phyloP scores from a whole-genome alignment of 2,329 filamentous ascomycete species.

The Penicillium freii region DNA sequence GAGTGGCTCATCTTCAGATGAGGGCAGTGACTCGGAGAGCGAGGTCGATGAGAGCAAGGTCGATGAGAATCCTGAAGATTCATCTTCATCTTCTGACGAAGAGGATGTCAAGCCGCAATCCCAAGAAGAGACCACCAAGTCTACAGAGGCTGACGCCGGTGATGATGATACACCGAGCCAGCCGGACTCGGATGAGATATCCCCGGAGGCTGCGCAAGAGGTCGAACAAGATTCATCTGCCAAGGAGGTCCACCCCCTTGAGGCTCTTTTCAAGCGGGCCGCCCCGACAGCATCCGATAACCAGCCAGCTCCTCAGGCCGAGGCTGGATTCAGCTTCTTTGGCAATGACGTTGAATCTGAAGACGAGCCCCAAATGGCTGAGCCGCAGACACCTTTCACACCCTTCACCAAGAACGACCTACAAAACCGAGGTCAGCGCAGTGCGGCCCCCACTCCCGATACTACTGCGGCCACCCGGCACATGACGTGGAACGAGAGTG shows the following conservation, averaged over 20 bases:
- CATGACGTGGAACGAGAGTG: slow-evolving; percentile 31
- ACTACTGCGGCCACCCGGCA: slow-evolving; percentile 68
- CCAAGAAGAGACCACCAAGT: slow-evolving; percentile 5
- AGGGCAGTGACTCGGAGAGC: slow-evolving; percentile 28
- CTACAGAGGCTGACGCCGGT: slow-evolving; percentile 8
- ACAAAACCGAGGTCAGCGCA: slow-evolving; percentile 65
- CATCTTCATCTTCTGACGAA: slow-evolving; percentile 29
- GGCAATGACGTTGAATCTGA: slow-evolving; percentile 52
- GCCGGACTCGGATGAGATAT: slow-evolving; percentile 10
- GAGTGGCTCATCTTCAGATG: slow-evolving; percentile 34
- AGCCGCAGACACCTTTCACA: slow-evolving; percentile 79
- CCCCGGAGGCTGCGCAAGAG: slow-evolving; percentile 12
- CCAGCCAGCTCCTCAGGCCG: slow-evolving; percentile 43
- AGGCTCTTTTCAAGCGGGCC: slow-evolving; percentile 83
- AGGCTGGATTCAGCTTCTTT: slow-evolving; percentile 78
- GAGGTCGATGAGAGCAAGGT: slow-evolving; percentile 20
- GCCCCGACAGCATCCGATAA: slow-evolving; percentile 44
- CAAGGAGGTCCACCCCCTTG: slow-evolving; percentile 75
- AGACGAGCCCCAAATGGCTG: slow-evolving; percentile 45
- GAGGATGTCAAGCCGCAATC: slow-evolving; percentile 16
- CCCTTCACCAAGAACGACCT: slow-evolving; percentile 80
- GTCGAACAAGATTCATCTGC: slow-evolving; percentile 32
- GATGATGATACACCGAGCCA: background rate
- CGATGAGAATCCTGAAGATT: slow-evolving; percentile 20
- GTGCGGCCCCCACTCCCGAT: slow-evolving; percentile 91